A percentile compares a stretch with the other conserved stretches of the same genome.
phyloP scores from a whole-genome alignment of 2,329 filamentous ascomycete species.

The Beauveria rudraprayagi region DNA sequence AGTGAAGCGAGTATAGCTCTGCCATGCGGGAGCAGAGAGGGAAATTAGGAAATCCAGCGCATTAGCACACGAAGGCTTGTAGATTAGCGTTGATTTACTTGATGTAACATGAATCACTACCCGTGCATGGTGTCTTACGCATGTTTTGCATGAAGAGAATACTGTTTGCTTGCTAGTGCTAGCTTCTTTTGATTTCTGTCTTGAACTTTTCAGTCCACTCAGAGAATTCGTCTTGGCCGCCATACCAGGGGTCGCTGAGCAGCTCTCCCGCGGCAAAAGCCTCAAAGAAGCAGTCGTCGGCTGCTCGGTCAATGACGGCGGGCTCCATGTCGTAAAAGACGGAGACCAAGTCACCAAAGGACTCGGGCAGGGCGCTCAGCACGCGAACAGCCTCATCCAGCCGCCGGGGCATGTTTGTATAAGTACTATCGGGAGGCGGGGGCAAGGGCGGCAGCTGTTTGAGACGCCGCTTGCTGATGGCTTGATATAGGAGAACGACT shows the following conservation, averaged over 20 bases:
- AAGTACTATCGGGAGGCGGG: constrained; percentile 20
- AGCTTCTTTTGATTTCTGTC: constrained; percentile 39
- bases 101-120: neutral
- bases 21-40: neutral
- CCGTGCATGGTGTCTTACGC: neutral
- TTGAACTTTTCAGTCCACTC: constrained; percentile 61
- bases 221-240: constrained; percentile 65
- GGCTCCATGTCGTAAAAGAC: constrained; percentile 64
- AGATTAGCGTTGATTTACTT: constrained; percentile 1
- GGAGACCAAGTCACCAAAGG: constrained; percentile 61
- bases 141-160: neutral
- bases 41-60: neutral
- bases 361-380: constrained; percentile 54
- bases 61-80: neutral
- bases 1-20: neutral
- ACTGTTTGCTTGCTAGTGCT: neutral
- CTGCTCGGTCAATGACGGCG: constrained; percentile 46
- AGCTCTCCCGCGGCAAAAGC: constrained; percentile 49
- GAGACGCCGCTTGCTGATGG: constrained; percentile 60
- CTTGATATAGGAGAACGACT: constrained; percentile 59
- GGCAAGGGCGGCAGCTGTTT: constrained; percentile 45
- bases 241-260: constrained; percentile 53
- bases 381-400: constrained; percentile 49
- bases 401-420: constrained; percentile 27
- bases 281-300: constrained; percentile 53